Percentiles rank a stretch among this genome's conserved stretches.
phyloP scores from a whole-genome alignment of 2,329 filamentous ascomycete species.

The Macrophomina phaseolina region DNA sequence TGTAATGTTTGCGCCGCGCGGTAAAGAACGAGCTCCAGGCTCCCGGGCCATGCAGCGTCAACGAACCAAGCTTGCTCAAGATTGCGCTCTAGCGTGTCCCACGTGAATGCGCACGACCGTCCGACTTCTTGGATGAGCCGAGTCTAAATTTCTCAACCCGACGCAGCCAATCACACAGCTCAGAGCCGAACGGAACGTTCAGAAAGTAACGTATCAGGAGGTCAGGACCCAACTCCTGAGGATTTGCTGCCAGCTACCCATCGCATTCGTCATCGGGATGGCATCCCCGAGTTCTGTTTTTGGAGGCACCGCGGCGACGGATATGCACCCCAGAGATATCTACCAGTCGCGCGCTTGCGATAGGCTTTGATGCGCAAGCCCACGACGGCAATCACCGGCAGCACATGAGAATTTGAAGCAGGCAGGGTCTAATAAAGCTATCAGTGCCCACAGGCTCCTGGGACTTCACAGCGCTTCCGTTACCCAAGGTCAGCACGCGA shows the following conservation, averaged over 20 bases:
- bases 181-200: background rate
- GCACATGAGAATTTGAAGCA: background rate
- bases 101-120: constrained; percentile 14
- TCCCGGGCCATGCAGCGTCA: background rate
- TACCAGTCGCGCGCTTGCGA: background rate
- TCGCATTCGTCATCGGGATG: constrained; percentile 3
- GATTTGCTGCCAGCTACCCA: background rate
- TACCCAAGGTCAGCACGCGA: background rate
- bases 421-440: background rate
- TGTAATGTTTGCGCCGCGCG: too few relatives aligned
- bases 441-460: background rate
- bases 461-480: background rate
- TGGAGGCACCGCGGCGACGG: constrained; percentile 11
- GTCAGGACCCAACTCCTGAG: constrained; percentile 9
- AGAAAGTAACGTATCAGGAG: background rate
- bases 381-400: constrained; percentile 6
- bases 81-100: constrained; percentile 9
- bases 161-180: background rate
- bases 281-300: constrained; percentile 6
- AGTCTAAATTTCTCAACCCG: background rate
- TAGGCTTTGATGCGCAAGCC: background rate
- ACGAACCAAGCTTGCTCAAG: background rate
- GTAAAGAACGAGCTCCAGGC: background rate
- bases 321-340: constrained; percentile 18
- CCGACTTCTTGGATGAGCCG: background rate